Evolutionary conservation across 371 early-diverging fungal species (phyloP).

Genomic region (Apophysomyces trapeziformis): DNA sequence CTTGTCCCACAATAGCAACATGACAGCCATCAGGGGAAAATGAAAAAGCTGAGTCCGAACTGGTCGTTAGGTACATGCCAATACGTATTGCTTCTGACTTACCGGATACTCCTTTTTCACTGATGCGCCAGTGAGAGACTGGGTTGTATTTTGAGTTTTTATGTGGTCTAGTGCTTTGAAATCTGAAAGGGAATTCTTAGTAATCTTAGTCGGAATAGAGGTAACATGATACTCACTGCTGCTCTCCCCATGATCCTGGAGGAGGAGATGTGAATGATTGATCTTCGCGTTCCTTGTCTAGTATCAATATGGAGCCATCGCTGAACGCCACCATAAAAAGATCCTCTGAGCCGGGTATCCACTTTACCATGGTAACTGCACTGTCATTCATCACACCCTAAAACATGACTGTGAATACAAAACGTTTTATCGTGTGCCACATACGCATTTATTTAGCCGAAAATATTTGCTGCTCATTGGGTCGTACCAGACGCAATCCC

Average conservation of each 20-base stretch:
- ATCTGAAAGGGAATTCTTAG: slow-evolving; percentile 30
- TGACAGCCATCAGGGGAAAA: slow-evolving; percentile 83
- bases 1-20: slow-evolving; percentile 74
- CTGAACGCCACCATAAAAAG: slow-evolving; percentile 82
- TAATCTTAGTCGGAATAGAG: not conserved
- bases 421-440: slow-evolving; percentile 6
- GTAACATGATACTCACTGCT: slow-evolving; percentile 24
- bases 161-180: slow-evolving; percentile 53
- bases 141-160: slow-evolving; percentile 71
- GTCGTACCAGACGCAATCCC: slow-evolving; percentile 86
- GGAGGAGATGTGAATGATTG: slow-evolving; percentile 53
- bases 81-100: slow-evolving; percentile 16
- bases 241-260: slow-evolving; percentile 30
- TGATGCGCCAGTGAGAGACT: slow-evolving; percentile 71
- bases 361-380: slow-evolving; percentile 79
- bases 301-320: slow-evolving; percentile 77
- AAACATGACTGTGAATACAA: not conserved
- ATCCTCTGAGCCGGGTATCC: slow-evolving; percentile 90
- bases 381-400: slow-evolving; percentile 71
- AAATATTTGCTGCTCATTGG: slow-evolving; percentile 71
- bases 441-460: slow-evolving; percentile 47
- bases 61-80: not conserved
- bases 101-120: slow-evolving; percentile 66
- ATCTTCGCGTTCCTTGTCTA: slow-evolving; percentile 89
- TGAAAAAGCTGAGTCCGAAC: slow-evolving; percentile 55